A percentile compares a stretch with the other conserved stretches of the same genome.
Evolutionary conservation across 2,329 filamentous ascomycete species (phyloP).

Genomic region (Elsinoe fawcettii): DNA sequence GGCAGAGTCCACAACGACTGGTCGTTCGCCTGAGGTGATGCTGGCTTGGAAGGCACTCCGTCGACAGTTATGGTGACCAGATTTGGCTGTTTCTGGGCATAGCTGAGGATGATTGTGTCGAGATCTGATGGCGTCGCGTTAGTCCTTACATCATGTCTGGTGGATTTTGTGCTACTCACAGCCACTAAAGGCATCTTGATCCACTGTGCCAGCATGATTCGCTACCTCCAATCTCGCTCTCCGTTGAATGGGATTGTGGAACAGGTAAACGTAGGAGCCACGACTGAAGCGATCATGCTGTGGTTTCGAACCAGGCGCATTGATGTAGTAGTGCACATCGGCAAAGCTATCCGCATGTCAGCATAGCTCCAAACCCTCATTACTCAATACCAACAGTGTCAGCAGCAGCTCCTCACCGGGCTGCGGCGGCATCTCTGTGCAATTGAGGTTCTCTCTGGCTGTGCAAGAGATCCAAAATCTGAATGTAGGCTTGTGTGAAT

Average conservation of each 20-base stretch:
- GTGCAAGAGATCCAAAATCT: slow-evolving; percentile 23
- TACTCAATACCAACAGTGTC: slow-evolving; percentile 36
- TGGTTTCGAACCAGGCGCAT: slow-evolving; percentile 56
- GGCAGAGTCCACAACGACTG: slow-evolving; percentile 64
- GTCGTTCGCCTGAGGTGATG: slow-evolving; percentile 39
- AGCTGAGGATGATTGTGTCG: slow-evolving; percentile 56
- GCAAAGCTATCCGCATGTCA: slow-evolving; percentile 52
- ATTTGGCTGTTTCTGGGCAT: slow-evolving; percentile 67
- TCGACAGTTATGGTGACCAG: slow-evolving; percentile 61
- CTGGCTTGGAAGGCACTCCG: slow-evolving; percentile 28
- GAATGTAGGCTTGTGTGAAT: slow-evolving; percentile 24
- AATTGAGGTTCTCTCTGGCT: slow-evolving; percentile 18
- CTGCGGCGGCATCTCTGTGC: slow-evolving; percentile 38
- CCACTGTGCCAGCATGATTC: slow-evolving; percentile 63
- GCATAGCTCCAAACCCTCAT: neutral
- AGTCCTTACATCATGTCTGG: neutral
- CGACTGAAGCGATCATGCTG: slow-evolving; percentile 76
- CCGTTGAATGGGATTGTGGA: slow-evolving; percentile 61
- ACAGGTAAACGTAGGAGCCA: slow-evolving; percentile 71
- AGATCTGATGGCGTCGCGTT: slow-evolving; percentile 44
- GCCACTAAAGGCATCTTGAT: slow-evolving; percentile 74
- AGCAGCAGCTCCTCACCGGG: slow-evolving; percentile 41
- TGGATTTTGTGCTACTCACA: slow-evolving; percentile 45
- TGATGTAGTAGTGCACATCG: slow-evolving; percentile 73
- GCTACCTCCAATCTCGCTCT: slow-evolving; percentile 67